Evolutionary conservation across 164 flowering plant genomes (phyloP).

Genomic region (Platanus orientalis): DNA sequence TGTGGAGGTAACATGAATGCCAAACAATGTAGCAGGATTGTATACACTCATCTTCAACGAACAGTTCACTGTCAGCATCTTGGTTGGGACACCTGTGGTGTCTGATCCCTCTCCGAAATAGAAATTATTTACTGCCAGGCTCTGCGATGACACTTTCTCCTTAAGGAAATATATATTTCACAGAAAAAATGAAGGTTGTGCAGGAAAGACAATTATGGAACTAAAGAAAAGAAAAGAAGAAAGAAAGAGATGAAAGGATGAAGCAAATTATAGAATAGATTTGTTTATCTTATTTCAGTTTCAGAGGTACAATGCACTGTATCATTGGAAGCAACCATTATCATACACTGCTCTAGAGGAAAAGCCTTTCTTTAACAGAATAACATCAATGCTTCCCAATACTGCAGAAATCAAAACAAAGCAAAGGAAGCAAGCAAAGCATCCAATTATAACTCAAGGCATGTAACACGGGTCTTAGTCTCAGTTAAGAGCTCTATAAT

Average conservation of each 20-base stretch:
- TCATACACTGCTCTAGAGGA: background rate
- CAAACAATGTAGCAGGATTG: conserved; percentile 84
- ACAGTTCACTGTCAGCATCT: conserved; percentile 69
- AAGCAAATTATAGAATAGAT: background rate
- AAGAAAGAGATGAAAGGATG: background rate
- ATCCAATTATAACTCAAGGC: background rate
- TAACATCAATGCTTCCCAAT: background rate
- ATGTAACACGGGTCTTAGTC: background rate
- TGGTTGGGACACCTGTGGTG: conserved; percentile 80
- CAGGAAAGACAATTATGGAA: background rate
- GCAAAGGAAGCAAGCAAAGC: background rate
- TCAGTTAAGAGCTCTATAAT: too few relatives aligned
- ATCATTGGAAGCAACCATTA: too few relatives aligned
- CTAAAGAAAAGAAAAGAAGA: background rate
- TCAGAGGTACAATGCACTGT: too few relatives aligned
- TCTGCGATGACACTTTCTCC: conserved; percentile 42
- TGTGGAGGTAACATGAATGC: conserved; percentile 82
- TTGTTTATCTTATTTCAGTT: background rate
- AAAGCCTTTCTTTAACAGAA: background rate
- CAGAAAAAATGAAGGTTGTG: background rate
- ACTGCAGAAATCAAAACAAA: conserved; percentile 1
- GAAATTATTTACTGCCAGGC: conserved; percentile 56
- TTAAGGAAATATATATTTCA: background rate
- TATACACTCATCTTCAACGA: conserved; percentile 64
- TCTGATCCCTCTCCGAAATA: conserved; percentile 72